Percentiles rank a stretch among this genome's conserved stretches.
These are phyloP conservation scores for Fragaria iinumae DNA, from an alignment of 306 rosid genomes.

Conservation along the genomic window DNA sequence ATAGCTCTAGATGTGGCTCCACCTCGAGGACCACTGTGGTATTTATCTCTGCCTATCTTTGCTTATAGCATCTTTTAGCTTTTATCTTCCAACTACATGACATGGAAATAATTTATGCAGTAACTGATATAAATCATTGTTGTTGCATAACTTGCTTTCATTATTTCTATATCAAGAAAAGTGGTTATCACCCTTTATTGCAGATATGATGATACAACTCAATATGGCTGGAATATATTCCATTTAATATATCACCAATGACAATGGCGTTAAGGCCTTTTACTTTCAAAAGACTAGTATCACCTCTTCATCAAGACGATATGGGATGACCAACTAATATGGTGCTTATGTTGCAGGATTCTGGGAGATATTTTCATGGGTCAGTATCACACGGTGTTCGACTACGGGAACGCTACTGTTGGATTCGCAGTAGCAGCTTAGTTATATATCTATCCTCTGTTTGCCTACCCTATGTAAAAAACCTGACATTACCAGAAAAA, in stretches of 20 bases:
- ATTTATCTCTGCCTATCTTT: constrained; percentile 9
- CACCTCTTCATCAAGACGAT: neutral
- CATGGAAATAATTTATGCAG: neutral
- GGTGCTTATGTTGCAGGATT: constrained; percentile 42
- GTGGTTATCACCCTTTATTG: constrained; percentile 3
- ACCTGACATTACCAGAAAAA: neutral
- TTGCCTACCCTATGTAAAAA: neutral
- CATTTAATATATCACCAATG: neutral
- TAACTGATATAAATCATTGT: neutral
- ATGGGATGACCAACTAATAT: neutral
- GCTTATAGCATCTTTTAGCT: neutral
- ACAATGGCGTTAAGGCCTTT: neutral
- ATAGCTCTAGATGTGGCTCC: constrained; percentile 55
- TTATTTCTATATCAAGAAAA: neutral
- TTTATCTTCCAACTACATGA: neutral
- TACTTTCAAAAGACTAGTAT: neutral
- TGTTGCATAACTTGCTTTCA: neutral
- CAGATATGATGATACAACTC: neutral
- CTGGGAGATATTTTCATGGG: constrained; percentile 66
- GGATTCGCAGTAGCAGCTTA: constrained; percentile 58
- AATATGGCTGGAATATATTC: neutral
- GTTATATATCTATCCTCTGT: neutral
- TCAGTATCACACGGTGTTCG: constrained; percentile 52
- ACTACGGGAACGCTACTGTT: constrained; percentile 42
- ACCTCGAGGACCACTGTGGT: constrained; percentile 71